Evolutionary conservation across 495 filamentous ascomycete genomes (phyloP).

Genomic region (Trichoderma virens): DNA sequence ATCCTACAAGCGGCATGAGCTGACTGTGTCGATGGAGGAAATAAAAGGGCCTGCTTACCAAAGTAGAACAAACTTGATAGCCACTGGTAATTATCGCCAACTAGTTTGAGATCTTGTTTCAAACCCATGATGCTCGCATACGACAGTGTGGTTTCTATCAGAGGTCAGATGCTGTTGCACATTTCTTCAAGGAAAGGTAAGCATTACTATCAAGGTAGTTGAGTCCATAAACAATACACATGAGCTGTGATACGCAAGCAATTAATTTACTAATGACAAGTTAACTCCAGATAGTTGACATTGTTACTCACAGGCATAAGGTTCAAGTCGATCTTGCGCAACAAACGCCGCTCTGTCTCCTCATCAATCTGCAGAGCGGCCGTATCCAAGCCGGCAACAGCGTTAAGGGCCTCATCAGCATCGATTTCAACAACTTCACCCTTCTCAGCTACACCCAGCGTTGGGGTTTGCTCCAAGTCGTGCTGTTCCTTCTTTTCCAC

Average conservation of each 20-base stretch:
- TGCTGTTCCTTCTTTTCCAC: not conserved
- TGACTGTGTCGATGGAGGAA: not conserved
- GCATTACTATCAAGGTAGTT: slow-evolving; percentile 1
- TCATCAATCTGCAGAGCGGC: slow-evolving; percentile 16
- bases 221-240: not conserved
- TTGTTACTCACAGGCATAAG: slow-evolving; percentile 38
- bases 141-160: slow-evolving; percentile 7
- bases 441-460: not conserved
- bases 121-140: slow-evolving; percentile 11
- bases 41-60: not conserved
- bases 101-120: slow-evolving; percentile 4
- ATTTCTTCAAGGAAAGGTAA: not conserved
- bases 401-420: slow-evolving; percentile 11
- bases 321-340: slow-evolving; percentile 18
- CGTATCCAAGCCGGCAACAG: slow-evolving; percentile 13
- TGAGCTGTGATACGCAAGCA: not conserved
- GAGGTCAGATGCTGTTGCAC: slow-evolving; percentile 24
- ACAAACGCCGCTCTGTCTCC: slow-evolving; percentile 8
- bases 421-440: slow-evolving; percentile 9
- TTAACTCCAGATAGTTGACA: slow-evolving; percentile 29
- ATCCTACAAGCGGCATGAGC: not conserved
- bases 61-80: slow-evolving; percentile 10
- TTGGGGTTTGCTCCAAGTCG: not conserved
- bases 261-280: not conserved
- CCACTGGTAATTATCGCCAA: slow-evolving; percentile 10